Base-by-base conservation (phyloP, 73 alveolate species). In the Blepharisma stoltei region DNA sequence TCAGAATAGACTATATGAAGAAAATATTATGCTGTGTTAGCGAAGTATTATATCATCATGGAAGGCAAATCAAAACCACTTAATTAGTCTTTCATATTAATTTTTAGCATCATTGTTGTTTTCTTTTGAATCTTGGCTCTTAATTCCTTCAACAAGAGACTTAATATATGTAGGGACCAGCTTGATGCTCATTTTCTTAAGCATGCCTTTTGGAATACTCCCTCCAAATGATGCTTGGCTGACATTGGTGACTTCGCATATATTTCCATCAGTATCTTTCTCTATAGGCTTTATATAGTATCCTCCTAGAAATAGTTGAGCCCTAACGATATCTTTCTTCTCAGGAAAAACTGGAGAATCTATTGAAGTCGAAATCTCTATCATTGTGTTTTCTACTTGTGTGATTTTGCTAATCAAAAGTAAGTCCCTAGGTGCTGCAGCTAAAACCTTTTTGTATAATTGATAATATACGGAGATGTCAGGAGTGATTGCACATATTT, bases 1-100 rank as follows among this genome's bases (percentile, higher is more conserved):
- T 95, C 11, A 83, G 93, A 70, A 70, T 95, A 6, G 88, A 88
- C 11, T 92, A 76, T 80, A 81, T 93, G 6, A 89, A 83, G 81
- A 89, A 90, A 68, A 66, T 93, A 55, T 89, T 85, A 20, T 67
- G 88, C 37, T 84, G 88, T 71, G 54, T 84, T 11, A 50, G 81
- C 7, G 85, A 53, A 43, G 41, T 32, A 32, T 32, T 32, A 32
- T 32, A 32, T 32, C 41, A 32, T 32, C 41, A 32, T 3, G 41
- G 41, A 32, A 32, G 41, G 41, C 41, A 32, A 32, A 32, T 32
- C 41, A 32, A 32, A 32, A 32, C 3, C 41, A 32, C 41, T 32
- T 32, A 32, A 32, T 32, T 32, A 32, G n/a, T 32, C 41, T 32
- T 32, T 32, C 41, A 32, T 32, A 32, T 32, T 32, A 32, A 32